Conservation (phyloP, 371 early-diverging fungal genomes). For the Cokeromyces recurvatus region DNA sequence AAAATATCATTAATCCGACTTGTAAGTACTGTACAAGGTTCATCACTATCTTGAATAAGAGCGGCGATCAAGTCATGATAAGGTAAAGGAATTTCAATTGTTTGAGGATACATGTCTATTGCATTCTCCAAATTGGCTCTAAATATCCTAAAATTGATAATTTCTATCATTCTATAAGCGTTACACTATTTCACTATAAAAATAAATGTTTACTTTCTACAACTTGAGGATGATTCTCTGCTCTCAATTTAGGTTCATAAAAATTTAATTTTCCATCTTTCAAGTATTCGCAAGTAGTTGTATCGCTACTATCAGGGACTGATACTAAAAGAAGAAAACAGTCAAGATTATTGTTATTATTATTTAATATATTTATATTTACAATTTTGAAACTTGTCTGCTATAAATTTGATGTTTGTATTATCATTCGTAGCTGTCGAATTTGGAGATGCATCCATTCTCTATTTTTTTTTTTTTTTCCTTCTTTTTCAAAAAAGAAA, state of each 20-base stretch:
- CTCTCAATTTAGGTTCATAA: slow-evolving; percentile 28
- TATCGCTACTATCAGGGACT: slow-evolving; percentile 8
- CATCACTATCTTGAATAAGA: slow-evolving; percentile 43
- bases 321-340: not conserved
- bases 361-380: no score
- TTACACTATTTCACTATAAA: no score
- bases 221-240: slow-evolving; percentile 26
- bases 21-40: slow-evolving; percentile 16
- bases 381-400: no score
- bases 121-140: slow-evolving; percentile 16
- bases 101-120: not conserved
- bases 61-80: slow-evolving; percentile 26
- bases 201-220: slow-evolving; percentile 18
- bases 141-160: slow-evolving; percentile 24
- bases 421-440: no score
- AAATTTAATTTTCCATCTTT: slow-evolving; percentile 40
- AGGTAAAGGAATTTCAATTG: slow-evolving; percentile 17
- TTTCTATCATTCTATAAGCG: no score
- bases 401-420: no score
- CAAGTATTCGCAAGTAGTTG: slow-evolving; percentile 7
- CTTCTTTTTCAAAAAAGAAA: no score
- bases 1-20: slow-evolving; percentile 32
- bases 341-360: no score
- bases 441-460: no score
- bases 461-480: no score